phyloP scores from a whole-genome alignment of 2,329 filamentous ascomycete species.

The Aspergillus piperis region DNA sequence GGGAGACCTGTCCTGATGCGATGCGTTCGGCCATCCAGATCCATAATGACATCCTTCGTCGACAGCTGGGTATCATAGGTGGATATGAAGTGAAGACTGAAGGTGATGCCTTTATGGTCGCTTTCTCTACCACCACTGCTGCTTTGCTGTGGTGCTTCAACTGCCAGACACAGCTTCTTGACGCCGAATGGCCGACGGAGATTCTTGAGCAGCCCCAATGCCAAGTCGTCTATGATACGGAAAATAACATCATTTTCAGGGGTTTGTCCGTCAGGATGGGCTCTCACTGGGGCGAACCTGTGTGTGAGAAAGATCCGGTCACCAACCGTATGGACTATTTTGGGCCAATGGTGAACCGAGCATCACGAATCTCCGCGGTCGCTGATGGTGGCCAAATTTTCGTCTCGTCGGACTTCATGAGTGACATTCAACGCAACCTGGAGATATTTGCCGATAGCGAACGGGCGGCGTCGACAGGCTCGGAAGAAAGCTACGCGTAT shows the following conservation, averaged over 20 bases:
- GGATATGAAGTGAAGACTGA: slow-evolving; percentile 99
- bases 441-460: slow-evolving; percentile 88
- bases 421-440: slow-evolving; percentile 87
- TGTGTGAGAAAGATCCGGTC: slow-evolving; percentile 93
- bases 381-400: slow-evolving; percentile 97
- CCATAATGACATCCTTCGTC: slow-evolving; percentile 95
- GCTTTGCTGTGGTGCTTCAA: slow-evolving; percentile 96
- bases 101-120: slow-evolving; percentile 99
- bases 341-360: slow-evolving; percentile 98
- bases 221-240: slow-evolving; percentile 77
- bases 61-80: slow-evolving; percentile 88
- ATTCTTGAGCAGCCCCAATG: slow-evolving; percentile 85
- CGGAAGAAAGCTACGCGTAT: slow-evolving; percentile 74
- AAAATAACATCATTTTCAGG: slow-evolving; percentile 87
- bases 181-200: slow-evolving; percentile 90
- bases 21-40: slow-evolving; percentile 97
- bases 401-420: slow-evolving; percentile 95
- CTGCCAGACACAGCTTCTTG: slow-evolving; percentile 82
- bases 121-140: slow-evolving; percentile 92
- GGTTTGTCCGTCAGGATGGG: slow-evolving; percentile 97
- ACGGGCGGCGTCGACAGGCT: slow-evolving; percentile 65
- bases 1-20: slow-evolving; percentile 91
- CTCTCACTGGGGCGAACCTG: slow-evolving; percentile 90
- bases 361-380: slow-evolving; percentile 87
- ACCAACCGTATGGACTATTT: slow-evolving; percentile 99